Evolutionary conservation across 331 rosid genomes (phyloP).

Genomic region (Spiraea crenata): DNA sequence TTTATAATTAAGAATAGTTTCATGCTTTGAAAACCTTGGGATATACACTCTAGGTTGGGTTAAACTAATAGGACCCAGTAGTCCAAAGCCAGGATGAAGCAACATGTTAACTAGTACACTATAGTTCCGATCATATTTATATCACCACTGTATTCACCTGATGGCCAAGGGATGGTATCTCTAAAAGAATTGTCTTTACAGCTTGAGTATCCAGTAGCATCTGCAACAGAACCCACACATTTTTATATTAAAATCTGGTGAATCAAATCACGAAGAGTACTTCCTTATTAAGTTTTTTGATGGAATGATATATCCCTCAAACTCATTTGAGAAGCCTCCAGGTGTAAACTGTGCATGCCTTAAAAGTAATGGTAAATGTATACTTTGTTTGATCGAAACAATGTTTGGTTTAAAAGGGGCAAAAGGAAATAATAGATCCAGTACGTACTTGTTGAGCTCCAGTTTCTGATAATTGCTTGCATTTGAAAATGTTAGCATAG

Average conservation of each 20-base stretch:
- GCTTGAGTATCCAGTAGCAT: slow-evolving; percentile 98
- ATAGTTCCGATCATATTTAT: neutral
- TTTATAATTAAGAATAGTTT: neutral
- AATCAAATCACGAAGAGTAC: slow-evolving; percentile 16
- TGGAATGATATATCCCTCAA: neutral
- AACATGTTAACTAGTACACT: neutral
- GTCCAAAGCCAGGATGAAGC: neutral
- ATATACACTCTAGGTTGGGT: neutral
- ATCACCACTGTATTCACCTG: slow-evolving; percentile 57
- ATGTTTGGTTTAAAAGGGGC: slow-evolving; percentile 10
- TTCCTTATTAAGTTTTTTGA: neutral
- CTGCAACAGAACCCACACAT: slow-evolving; percentile 47
- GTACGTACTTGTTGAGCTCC: slow-evolving; percentile 91
- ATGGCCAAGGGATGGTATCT: slow-evolving; percentile 95
- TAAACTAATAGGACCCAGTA: neutral
- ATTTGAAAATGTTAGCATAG: slow-evolving; percentile 86
- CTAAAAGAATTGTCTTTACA: slow-evolving; percentile 93
- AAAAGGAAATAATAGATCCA: slow-evolving; percentile 11
- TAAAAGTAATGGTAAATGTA: neutral
- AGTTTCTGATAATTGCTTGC: slow-evolving; percentile 99
- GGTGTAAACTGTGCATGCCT: slow-evolving; percentile 11
- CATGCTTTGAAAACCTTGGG: neutral
- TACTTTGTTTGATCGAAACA: slow-evolving; percentile 10
- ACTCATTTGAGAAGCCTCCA: slow-evolving; percentile 10
- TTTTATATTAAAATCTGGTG: slow-evolving; percentile 15